Conservation (phyloP, 495 filamentous ascomycete genomes). For the Daldinia loculata region DNA sequence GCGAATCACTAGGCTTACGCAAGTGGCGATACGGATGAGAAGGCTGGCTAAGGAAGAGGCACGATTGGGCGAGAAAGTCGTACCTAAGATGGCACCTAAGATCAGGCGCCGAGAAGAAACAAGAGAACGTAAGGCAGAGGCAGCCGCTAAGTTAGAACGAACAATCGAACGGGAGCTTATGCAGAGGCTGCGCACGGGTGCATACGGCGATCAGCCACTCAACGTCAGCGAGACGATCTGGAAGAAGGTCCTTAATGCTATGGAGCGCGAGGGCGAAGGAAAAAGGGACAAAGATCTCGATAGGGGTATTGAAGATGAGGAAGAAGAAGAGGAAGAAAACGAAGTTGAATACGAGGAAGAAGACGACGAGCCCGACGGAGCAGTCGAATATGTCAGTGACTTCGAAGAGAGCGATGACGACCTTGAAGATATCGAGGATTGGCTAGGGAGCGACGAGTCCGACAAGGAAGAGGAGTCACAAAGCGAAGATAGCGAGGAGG, state of each 20-base stretch:
- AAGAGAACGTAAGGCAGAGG: slow-evolving; percentile 90
- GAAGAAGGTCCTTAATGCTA: slow-evolving; percentile 93
- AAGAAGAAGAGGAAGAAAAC: slow-evolving; percentile 73
- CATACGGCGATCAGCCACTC: slow-evolving; percentile 92
- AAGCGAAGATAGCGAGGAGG: slow-evolving; percentile 60
- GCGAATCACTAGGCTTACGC: slow-evolving; percentile 89
- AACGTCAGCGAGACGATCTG: slow-evolving; percentile 94
- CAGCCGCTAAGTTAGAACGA: slow-evolving; percentile 93
- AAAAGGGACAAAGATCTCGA: slow-evolving; percentile 88
- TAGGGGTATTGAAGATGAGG: slow-evolving; percentile 82
- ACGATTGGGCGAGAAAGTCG: slow-evolving; percentile 85
- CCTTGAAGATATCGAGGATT: slow-evolving; percentile 59
- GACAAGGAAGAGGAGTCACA: slow-evolving; percentile 58
- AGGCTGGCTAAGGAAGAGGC: slow-evolving; percentile 87
- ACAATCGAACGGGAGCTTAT: slow-evolving; percentile 96
- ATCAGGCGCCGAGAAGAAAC: slow-evolving; percentile 86
- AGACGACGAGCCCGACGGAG: slow-evolving; percentile 71
- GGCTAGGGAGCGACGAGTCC: slow-evolving; percentile 60
- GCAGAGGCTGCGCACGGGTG: slow-evolving; percentile 87
- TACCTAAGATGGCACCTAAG: slow-evolving; percentile 93
- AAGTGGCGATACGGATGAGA: slow-evolving; percentile 88
- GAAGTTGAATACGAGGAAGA: slow-evolving; percentile 72
- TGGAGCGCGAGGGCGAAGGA: slow-evolving; percentile 87
- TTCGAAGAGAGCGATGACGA: slow-evolving; percentile 64
- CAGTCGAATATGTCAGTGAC: slow-evolving; percentile 83